phyloP scores from a whole-genome alignment of 2,329 filamentous ascomycete species.

The Didymella glomerata region DNA sequence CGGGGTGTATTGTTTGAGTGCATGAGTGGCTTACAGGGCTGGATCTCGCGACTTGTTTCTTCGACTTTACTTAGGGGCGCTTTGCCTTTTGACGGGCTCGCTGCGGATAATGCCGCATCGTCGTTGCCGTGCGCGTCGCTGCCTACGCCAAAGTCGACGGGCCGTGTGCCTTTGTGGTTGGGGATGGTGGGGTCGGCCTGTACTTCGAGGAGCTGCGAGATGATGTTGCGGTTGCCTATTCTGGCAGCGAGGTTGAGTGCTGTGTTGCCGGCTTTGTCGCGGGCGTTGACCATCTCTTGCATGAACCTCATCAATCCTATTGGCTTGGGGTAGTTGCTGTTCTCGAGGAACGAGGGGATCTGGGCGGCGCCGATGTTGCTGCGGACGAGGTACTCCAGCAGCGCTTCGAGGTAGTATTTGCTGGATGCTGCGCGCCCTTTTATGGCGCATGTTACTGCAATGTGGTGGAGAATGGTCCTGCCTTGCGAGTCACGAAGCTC shows the following conservation, averaged over 20 bases:
- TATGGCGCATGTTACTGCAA: conserved; percentile 93
- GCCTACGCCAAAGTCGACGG: conserved; percentile 93
- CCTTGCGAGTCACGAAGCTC: conserved; percentile 90
- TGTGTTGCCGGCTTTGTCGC: conserved; percentile 93
- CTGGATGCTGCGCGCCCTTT: conserved; percentile 91
- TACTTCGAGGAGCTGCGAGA: conserved; percentile 94
- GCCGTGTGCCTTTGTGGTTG: conserved; percentile 86
- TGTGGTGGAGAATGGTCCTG: conserved; percentile 92
- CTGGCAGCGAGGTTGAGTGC: conserved; percentile 92
- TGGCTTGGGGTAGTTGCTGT: conserved; percentile 65
- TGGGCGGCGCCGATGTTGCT: conserved; percentile 60
- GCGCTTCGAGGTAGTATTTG: conserved; percentile 93
- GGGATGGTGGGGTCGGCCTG: conserved; percentile 91
- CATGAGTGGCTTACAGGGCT: conserved; percentile 70
- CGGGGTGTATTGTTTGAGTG: no score
- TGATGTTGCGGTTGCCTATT: conserved; percentile 92
- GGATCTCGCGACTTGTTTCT: conserved; percentile 82
- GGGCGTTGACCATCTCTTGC: conserved; percentile 94
- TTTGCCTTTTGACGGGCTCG: conserved; percentile 50
- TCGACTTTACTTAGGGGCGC: conserved; percentile 60
- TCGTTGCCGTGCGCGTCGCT: conserved; percentile 63
- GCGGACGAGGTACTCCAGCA: conserved; percentile 92
- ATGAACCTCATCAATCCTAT: conserved; percentile 94
- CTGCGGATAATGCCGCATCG: conserved; percentile 47
- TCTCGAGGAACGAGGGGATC: conserved; percentile 56